Base-by-base conservation (phyloP, 441 rosid genomes). In the Populus hybrid region DNA sequence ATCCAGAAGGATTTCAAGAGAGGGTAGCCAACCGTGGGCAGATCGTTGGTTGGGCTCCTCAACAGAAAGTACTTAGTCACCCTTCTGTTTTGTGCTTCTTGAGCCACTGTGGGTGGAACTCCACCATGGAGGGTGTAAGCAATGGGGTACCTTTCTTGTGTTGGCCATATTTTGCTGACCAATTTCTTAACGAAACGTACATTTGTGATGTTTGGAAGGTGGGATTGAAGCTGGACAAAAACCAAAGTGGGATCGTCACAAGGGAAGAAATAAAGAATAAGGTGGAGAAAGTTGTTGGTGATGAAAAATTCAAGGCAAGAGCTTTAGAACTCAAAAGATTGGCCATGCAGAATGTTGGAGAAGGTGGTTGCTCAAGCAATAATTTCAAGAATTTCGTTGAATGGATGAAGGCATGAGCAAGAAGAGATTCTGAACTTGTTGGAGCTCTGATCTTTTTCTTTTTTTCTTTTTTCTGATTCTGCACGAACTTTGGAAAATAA, bases 141-240 rank as follows among this genome's bases (percentile, higher is more conserved):
- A 77, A 64, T 53, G 81, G 84, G 16, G 50, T 74, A 1, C 81
- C 84, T 18, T 75, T 66, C 80, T 67, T 81, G 42, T 81, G 81
- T 59, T 73, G 83, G 78, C 78, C 76, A 16, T 70, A 76, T 28
- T 79, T 77, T n/a, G 86, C 80, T 20, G 83, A 83, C 45, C 86
- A 83, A n/a, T 83, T 82, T 12, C 9, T 59, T 8, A 67, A 80
- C 18, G 76, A 70, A 73, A 74, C 68, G 42, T 83, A 83, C 64
- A 75, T 81, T 7, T 81, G 81, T 66, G 80, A 79, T 38, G 36
- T 79, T 40, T 83, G 84, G 83, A 77, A 76, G 75, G 79, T 86
- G 10, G 88, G 83, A 6, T 45, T 79, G 64, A 28, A 64, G 21
- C 65, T 81, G n/a, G 29, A 71, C 4, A 61, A 40, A 38, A 64